A percentile compares a stretch with the other conserved stretches of the same genome.
Conservation (phyloP, 345 rosid genomes). For the Lepidium didymum region DNA sequence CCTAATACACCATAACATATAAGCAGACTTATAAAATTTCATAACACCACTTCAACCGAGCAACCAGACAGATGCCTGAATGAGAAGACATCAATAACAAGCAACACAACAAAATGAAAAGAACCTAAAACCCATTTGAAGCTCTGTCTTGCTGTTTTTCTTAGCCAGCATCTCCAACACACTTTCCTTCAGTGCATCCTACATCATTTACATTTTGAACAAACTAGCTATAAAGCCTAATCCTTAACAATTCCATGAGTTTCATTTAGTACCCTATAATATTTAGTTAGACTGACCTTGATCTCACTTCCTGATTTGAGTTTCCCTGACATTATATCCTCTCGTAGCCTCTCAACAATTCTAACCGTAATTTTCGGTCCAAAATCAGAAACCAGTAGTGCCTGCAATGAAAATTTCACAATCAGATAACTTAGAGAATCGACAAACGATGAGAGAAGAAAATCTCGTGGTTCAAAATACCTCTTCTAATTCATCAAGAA, state of each 20-base stretch:
- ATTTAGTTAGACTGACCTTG: conserved; percentile 38
- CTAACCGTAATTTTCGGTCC: conserved; percentile 82
- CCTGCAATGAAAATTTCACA: conserved; percentile 32
- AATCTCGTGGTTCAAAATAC: conserved; percentile 19
- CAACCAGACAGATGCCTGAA: background rate
- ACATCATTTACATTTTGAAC: conserved; percentile 3
- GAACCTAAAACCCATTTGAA: conserved; percentile 86
- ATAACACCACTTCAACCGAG: background rate
- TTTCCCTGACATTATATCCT: conserved; percentile 72
- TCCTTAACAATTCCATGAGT: background rate
- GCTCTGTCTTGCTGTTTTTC: conserved; percentile 71
- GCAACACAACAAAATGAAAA: background rate
- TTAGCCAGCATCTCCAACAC: conserved; percentile 63
- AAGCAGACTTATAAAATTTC: background rate
- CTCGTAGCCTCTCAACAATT: conserved; percentile 82
- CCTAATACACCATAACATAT: conserved; percentile 32
- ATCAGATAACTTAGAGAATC: background rate
- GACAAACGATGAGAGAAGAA: background rate
- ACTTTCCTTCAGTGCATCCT: conserved; percentile 80
- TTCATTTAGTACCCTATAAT: background rate
- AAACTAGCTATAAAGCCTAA: background rate
- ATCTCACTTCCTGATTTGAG: conserved; percentile 90
- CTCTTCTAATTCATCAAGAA: conserved; percentile 95
- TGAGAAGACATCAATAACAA: background rate
- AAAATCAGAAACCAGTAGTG: conserved; percentile 82